Conservation (phyloP, 371 early-diverging fungal genomes). For the Mucor racemosus region DNA sequence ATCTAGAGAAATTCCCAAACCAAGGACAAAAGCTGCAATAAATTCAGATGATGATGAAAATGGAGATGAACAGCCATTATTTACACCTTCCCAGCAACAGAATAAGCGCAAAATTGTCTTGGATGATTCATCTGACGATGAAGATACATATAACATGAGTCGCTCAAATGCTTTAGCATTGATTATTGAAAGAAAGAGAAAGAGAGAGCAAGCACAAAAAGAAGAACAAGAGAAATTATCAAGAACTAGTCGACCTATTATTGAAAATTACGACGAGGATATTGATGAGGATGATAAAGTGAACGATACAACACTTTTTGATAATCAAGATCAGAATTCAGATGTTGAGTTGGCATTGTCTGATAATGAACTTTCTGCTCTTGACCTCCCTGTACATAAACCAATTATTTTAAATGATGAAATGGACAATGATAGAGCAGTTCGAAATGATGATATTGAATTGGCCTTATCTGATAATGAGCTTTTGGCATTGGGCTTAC, state of each 20-base stretch:
- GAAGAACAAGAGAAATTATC: not conserved
- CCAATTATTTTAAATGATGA: not conserved
- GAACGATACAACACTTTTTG: not conserved
- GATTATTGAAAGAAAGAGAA: slow-evolving; percentile 12
- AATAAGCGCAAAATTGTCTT: slow-evolving; percentile 4
- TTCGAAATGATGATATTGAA: not conserved
- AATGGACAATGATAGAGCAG: not conserved
- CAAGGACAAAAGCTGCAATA: not conserved
- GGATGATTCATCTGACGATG: slow-evolving; percentile 1
- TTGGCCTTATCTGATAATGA: not conserved
- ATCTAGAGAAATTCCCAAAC: not conserved
- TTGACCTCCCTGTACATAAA: not conserved
- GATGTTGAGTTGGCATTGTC: not conserved
- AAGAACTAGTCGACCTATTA: not conserved
- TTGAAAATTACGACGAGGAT: not conserved
- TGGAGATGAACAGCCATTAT: not conserved
- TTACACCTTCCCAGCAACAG: not conserved
- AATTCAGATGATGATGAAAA: not conserved
- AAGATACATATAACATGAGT: slow-evolving; percentile 1
- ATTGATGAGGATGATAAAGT: not conserved
- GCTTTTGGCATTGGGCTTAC: not conserved
- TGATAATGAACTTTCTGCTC: not conserved
- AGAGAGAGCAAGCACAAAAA: slow-evolving; percentile 4
- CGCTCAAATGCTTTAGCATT: slow-evolving; percentile 6
- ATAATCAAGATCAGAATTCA: not conserved